A percentile compares a stretch with the other conserved stretches of the same genome.
These are phyloP conservation scores for Schizosaccharomyces octosporus DNA, from an alignment of 805 yeast species.

Conservation along the genomic window DNA sequence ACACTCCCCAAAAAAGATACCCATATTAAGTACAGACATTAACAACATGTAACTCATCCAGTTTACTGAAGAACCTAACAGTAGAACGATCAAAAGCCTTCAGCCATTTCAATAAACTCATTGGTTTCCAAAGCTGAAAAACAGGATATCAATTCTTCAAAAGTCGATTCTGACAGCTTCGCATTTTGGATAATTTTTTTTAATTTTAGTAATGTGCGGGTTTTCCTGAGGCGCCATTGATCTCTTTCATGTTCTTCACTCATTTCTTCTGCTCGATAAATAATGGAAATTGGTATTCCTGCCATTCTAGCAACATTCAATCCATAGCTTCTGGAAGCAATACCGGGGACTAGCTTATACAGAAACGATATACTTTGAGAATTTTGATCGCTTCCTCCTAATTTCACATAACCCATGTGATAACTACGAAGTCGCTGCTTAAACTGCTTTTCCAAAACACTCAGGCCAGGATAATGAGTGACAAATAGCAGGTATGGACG, in stretches of 20 bases:
- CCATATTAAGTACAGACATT: too few species aligned
- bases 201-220: background rate
- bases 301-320: slow-evolving; percentile 67
- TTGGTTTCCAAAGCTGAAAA: too few species aligned
- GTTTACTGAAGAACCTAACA: too few species aligned
- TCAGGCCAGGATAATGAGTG: slow-evolving; percentile 57
- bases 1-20: too few species aligned
- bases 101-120: too few species aligned
- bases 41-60: too few species aligned
- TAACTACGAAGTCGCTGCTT: slow-evolving; percentile 26
- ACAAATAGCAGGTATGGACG: slow-evolving; percentile 46
- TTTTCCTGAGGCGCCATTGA: background rate
- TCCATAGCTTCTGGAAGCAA: slow-evolving; percentile 48
- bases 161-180: background rate
- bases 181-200: background rate
- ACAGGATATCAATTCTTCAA: background rate
- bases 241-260: background rate
- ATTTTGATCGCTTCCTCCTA: slow-evolving; percentile 12
- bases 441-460: slow-evolving; percentile 22
- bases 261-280: slow-evolving; percentile 6
- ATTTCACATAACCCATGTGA: slow-evolving; percentile 40
- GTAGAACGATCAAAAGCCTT: too few species aligned
- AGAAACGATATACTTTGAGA: slow-evolving; percentile 20
- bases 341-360: slow-evolving; percentile 26
- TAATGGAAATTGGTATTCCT: slow-evolving; percentile 17